A percentile compares a stretch with the other conserved stretches of the same genome.
These are phyloP conservation scores for Pezicula radicicola DNA, from an alignment of 2,329 filamentous ascomycete species.

Conservation along the genomic window DNA sequence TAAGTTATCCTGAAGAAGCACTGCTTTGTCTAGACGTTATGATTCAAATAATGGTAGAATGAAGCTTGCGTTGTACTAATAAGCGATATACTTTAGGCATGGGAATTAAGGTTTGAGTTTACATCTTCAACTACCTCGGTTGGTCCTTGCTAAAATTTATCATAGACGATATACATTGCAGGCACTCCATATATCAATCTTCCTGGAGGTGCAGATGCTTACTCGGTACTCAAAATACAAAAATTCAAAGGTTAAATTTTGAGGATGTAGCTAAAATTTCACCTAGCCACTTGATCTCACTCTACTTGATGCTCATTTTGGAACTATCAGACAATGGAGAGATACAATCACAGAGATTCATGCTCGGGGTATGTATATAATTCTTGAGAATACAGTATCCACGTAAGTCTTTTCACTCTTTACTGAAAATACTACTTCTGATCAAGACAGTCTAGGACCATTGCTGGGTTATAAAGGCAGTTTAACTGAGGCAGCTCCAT, in stretches of 20 bases:
- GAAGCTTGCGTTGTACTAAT: background rate
- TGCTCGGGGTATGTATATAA: conserved; percentile 58
- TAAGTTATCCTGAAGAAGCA: conserved; percentile 14
- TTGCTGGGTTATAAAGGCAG: background rate
- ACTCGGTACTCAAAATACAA: conserved; percentile 22
- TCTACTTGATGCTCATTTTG: conserved; percentile 59
- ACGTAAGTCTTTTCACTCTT: conserved; percentile 49
- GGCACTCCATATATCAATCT: conserved; percentile 60
- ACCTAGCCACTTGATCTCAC: conserved; percentile 52
- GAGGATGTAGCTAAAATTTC: too few species aligned
- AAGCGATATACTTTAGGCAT: conserved; percentile 21
- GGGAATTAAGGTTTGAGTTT: conserved; percentile 50
- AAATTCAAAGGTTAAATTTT: background rate
- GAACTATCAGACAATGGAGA: conserved; percentile 55
- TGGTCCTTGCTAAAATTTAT: background rate
- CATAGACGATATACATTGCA: conserved; percentile 52
- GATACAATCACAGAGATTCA: conserved; percentile 56
- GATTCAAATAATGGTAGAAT: too few species aligned
- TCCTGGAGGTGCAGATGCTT: conserved; percentile 61
- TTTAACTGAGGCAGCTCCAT: background rate
- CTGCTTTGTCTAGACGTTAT: too few species aligned
- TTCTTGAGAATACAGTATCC: conserved; percentile 63
- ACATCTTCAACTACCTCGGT: background rate
- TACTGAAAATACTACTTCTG: background rate
- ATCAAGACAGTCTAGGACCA: background rate